Conservation (phyloP, 305 asterid species). For the Fraxinus sp. region DNA sequence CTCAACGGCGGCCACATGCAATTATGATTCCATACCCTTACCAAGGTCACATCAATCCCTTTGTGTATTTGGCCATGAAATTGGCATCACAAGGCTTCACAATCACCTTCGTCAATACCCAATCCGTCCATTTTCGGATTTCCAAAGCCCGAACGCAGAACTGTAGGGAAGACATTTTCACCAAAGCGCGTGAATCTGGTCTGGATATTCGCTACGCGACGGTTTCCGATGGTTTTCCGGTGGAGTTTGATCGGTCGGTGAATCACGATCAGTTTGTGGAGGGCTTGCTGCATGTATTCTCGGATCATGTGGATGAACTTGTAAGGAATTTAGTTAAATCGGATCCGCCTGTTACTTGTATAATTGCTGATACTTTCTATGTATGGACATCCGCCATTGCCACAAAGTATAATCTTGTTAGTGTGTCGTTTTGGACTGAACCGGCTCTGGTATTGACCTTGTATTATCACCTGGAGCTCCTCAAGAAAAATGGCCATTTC, state of each 20-base stretch:
- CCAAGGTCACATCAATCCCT: constrained; percentile 58
- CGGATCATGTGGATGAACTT: constrained; percentile 55
- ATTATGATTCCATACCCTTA: constrained; percentile 55
- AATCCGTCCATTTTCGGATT: constrained; percentile 63
- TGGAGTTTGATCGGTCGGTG: constrained; percentile 51
- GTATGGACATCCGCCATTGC: constrained; percentile 62
- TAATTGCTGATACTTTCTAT: constrained; percentile 66
- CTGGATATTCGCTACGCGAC: constrained; percentile 68
- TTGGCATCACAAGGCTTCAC: constrained; percentile 60
- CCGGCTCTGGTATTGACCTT: constrained; percentile 60
- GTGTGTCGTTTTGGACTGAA: constrained; percentile 74
- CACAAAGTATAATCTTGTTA: constrained; percentile 42
- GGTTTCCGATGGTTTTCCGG: constrained; percentile 62
- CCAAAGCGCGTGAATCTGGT: constrained; percentile 51
- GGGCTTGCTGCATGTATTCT: constrained; percentile 53
- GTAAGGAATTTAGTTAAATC: constrained; percentile 34
- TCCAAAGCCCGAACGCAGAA: constrained; percentile 42
- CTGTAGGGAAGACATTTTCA: constrained; percentile 45
- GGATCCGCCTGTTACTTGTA: constrained; percentile 50
- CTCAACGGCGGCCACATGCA: constrained; percentile 43
- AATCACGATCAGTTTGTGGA: constrained; percentile 66
- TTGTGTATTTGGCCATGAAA: constrained; percentile 47
- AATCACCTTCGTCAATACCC: constrained; percentile 64
- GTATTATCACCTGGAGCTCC: constrained; percentile 66
- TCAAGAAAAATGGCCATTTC: constrained; percentile 56